Conservation (phyloP, 1,139 yeast species). For the Lizanozyma gosingica region DNA sequence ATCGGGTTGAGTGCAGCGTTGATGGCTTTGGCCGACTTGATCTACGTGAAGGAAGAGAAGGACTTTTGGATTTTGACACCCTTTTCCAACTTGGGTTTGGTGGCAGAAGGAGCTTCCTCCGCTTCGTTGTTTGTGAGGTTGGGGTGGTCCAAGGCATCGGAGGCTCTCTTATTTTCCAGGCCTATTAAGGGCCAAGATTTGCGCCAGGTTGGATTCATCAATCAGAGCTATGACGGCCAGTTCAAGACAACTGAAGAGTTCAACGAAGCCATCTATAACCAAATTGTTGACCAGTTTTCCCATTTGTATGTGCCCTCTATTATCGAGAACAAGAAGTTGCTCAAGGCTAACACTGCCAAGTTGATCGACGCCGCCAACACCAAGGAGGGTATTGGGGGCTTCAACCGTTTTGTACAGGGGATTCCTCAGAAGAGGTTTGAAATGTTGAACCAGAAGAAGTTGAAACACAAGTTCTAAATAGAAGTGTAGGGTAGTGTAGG, state of each 20-base stretch:
- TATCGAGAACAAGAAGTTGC: conserved; percentile 51
- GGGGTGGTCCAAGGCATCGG: conserved; percentile 68
- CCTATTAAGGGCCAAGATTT: conserved; percentile 60
- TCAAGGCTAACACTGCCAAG: conserved; percentile 38
- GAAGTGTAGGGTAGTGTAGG: too few species aligned
- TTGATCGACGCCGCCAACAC: conserved; percentile 46
- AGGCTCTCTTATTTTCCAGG: conserved; percentile 62
- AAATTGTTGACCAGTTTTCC: conserved; percentile 36
- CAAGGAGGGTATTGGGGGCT: conserved; percentile 60
- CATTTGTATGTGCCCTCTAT: conserved; percentile 53
- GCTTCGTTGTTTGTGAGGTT: conserved; percentile 60
- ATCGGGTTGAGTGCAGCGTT: conserved; percentile 74
- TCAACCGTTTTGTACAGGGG: conserved; percentile 63
- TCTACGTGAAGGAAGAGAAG: conserved; percentile 55
- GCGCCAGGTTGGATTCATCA: conserved; percentile 50
- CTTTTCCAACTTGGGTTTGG: conserved; percentile 75
- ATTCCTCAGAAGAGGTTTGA: conserved; percentile 65
- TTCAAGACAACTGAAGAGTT: conserved; percentile 47
- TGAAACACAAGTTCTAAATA: conserved; percentile 59
- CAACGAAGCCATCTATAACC: conserved; percentile 42
- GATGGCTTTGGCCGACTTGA: conserved; percentile 66
- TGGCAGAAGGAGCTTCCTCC: conserved; percentile 75
- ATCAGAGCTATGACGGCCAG: conserved; percentile 32
- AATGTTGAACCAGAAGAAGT: conserved; percentile 44
- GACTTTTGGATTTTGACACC: conserved; percentile 62